Evolutionary conservation across 2,329 filamentous ascomycete species (phyloP).

Genomic region (Pseudonectria foliicola): DNA sequence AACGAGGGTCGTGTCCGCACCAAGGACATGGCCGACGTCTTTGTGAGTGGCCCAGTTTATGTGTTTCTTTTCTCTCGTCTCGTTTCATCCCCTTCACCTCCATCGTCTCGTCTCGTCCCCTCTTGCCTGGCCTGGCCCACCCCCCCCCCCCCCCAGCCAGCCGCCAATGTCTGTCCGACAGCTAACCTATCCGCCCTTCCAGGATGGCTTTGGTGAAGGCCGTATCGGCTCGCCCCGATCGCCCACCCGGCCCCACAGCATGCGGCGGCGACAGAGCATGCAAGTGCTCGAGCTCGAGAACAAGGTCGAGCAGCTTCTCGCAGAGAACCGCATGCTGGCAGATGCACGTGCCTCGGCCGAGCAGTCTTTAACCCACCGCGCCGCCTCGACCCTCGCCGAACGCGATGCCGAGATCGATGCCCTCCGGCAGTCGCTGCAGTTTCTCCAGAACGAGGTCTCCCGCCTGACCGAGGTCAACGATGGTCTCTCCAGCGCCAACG

Average conservation of each 20-base stretch:
- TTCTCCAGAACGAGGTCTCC: constrained; percentile 73
- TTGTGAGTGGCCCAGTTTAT: constrained; percentile 66
- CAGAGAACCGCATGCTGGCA: constrained; percentile 74
- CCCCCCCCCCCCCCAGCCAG: too few species aligned
- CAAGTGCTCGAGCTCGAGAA: constrained; percentile 89
- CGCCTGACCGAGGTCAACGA: constrained; percentile 79
- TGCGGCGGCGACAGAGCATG: constrained; percentile 96
- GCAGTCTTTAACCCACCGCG: constrained; percentile 55
- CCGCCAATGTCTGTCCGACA: not conserved
- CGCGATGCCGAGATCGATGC: constrained; percentile 82
- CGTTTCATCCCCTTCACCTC: constrained; percentile 13
- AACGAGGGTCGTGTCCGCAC: constrained; percentile 81
- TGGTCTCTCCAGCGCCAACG: constrained; percentile 68
- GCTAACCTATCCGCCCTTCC: constrained; percentile 20
- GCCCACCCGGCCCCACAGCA: constrained; percentile 87
- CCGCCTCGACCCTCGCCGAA: constrained; percentile 65
- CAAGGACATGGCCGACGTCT: constrained; percentile 87
- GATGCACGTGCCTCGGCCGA: constrained; percentile 67
- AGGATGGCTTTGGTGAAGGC: constrained; percentile 94
- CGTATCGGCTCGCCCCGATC: constrained; percentile 81
- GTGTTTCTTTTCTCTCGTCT: too few species aligned
- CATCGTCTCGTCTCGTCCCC: too few species aligned
- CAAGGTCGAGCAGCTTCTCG: constrained; percentile 73
- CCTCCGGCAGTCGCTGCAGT: constrained; percentile 70
- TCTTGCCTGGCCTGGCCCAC: too few species aligned